phyloP scores from a whole-genome alignment of 495 filamentous ascomycete species.

The Neurospora sp. region DNA sequence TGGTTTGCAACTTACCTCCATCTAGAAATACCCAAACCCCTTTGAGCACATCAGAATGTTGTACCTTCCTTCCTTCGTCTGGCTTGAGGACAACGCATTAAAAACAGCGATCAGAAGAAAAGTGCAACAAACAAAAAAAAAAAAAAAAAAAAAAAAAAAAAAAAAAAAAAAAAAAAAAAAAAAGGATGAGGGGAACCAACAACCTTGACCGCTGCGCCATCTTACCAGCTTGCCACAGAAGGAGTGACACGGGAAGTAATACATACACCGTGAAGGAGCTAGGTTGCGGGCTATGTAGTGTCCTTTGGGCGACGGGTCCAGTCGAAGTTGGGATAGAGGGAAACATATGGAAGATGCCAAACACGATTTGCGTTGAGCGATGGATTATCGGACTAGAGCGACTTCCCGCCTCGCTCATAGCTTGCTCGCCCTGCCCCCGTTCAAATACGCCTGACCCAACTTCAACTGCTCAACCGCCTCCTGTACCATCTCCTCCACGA shows the following conservation, averaged over 20 bases:
- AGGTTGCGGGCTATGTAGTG: neutral
- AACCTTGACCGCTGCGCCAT: neutral
- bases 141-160: neutral
- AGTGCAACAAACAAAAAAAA: neutral
- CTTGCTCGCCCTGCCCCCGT: constrained; percentile 23
- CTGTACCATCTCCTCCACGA: constrained; percentile 78
- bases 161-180: neutral
- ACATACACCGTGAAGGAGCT: neutral
- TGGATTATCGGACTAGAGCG: neutral
- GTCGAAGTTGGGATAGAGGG: neutral
- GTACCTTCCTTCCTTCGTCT: neutral
- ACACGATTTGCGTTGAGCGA: neutral
- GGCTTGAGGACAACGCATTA: neutral
- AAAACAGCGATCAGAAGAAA: neutral
- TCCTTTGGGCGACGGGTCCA: neutral
- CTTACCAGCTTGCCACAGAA: neutral
- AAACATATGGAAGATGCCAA: neutral
- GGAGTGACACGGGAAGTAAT: neutral
- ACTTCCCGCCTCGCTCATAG: constrained; percentile 17
- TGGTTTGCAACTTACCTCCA: neutral
- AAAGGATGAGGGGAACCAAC: neutral
- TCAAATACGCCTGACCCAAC: constrained; percentile 40
- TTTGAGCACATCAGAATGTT: neutral
- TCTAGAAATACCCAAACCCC: neutral
- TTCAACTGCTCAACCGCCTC: constrained; percentile 64